These are phyloP conservation scores for Chrysoporthe deuterocubensis DNA, from an alignment of 2,329 filamentous ascomycete genomes.

Conservation along the genomic window DNA sequence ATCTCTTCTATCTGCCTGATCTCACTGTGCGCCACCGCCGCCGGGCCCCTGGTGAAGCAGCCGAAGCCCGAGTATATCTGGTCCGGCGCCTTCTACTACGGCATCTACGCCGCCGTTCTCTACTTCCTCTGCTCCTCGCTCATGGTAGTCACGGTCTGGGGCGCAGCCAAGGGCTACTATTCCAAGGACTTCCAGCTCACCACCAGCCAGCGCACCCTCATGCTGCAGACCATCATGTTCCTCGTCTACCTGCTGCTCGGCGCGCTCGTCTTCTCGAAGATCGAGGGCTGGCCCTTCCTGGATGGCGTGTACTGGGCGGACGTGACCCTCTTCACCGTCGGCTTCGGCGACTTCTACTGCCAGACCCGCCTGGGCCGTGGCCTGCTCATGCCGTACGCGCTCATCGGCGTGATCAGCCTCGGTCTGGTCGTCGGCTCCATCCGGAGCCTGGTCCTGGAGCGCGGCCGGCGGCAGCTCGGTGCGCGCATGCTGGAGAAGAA, in stretches of 20 bases:
- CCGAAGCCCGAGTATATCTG: slow-evolving; percentile 59
- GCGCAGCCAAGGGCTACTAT: slow-evolving; percentile 72
- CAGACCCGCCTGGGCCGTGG: slow-evolving; percentile 62
- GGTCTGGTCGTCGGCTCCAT: slow-evolving; percentile 84
- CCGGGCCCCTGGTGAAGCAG: slow-evolving; percentile 56
- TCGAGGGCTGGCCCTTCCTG: slow-evolving; percentile 77
- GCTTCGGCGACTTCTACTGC: slow-evolving; percentile 61
- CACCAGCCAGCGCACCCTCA: slow-evolving; percentile 81
- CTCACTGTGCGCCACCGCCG: slow-evolving; percentile 67
- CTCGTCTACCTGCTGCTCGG: slow-evolving; percentile 81
- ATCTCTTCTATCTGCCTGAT: slow-evolving; percentile 67
- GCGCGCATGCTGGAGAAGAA: slow-evolving; percentile 65
- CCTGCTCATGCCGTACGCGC: slow-evolving; percentile 80
- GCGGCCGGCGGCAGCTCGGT: slow-evolving; percentile 57
- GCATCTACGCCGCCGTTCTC: slow-evolving; percentile 75
- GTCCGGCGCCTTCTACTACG: slow-evolving; percentile 88
- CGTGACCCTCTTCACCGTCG: slow-evolving; percentile 69
- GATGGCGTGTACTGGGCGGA: slow-evolving; percentile 83
- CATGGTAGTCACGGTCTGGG: slow-evolving; percentile 78
- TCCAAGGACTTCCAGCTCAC: slow-evolving; percentile 78
- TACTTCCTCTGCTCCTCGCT: slow-evolving; percentile 81
- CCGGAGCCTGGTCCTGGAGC: slow-evolving; percentile 65
- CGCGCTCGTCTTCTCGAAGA: slow-evolving; percentile 71
- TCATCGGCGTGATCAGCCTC: slow-evolving; percentile 82
- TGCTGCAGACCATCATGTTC: slow-evolving; percentile 87